Conservation (phyloP, 2,329 filamentous ascomycete species). For the Emergomyces orientalis region DNA sequence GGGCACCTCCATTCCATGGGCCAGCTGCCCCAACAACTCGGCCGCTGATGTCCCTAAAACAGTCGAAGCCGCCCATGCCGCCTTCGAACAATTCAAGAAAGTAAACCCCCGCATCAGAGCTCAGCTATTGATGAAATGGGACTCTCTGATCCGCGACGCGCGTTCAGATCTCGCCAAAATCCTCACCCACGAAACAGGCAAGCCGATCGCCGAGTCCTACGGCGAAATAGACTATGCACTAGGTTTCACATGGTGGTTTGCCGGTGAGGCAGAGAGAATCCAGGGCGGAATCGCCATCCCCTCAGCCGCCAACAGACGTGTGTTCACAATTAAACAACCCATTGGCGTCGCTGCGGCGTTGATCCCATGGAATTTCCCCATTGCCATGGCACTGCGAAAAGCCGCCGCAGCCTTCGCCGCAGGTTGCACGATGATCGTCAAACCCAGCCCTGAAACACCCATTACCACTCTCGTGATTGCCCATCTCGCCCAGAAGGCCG, state of each 20-base stretch:
- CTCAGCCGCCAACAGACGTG: slow-evolving; percentile 60
- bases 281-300: slow-evolving; percentile 69
- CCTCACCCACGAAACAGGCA: slow-evolving; percentile 86
- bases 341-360: slow-evolving; percentile 76
- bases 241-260: slow-evolving; percentile 72
- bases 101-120: slow-evolving; percentile 52
- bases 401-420: slow-evolving; percentile 30
- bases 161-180: slow-evolving; percentile 65
- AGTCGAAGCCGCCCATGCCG: slow-evolving; percentile 50
- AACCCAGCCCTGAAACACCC: slow-evolving; percentile 30
- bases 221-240: slow-evolving; percentile 65
- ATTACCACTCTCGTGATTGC: slow-evolving; percentile 26
- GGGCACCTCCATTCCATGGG: slow-evolving; percentile 43
- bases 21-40: slow-evolving; percentile 42
- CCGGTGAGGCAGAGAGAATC: slow-evolving; percentile 62
- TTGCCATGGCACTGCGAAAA: slow-evolving; percentile 54
- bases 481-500: slow-evolving; percentile 27
- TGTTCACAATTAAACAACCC: slow-evolving; percentile 72
- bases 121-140: slow-evolving; percentile 56
- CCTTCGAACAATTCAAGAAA: slow-evolving; percentile 52
- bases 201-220: slow-evolving; percentile 65
- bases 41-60: slow-evolving; percentile 53
- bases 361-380: slow-evolving; percentile 83
- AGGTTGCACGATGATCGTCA: slow-evolving; percentile 32
- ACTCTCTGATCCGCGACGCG: slow-evolving; percentile 53